These are phyloP conservation scores for Tremella mesenterica DNA, from an alignment of 768 basidiomycete genomes.

Conservation along the genomic window DNA sequence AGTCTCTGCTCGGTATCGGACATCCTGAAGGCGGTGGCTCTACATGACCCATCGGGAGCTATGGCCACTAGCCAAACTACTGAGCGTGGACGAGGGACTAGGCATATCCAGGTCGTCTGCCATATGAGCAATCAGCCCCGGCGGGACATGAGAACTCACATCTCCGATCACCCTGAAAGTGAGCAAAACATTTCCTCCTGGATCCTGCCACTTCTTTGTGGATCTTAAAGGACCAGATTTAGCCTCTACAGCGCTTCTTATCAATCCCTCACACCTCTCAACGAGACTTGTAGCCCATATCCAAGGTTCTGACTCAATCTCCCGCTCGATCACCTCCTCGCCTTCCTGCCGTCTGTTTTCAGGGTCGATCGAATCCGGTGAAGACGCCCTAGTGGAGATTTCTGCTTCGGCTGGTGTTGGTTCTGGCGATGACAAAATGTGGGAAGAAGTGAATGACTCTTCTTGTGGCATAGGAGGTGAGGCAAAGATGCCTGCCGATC, in stretches of 20 bases:
- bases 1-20: not conserved
- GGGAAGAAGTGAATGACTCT: not conserved
- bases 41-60: no score
- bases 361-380: slow-evolving; percentile 3
- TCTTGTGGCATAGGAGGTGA: not conserved
- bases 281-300: slow-evolving; percentile 24
- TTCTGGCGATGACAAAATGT: not conserved
- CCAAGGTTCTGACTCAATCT: slow-evolving; percentile 19
- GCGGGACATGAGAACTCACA: no score
- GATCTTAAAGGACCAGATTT: no score
- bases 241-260: slow-evolving; percentile 5
- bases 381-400: slow-evolving; percentile 1
- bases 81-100: no score
- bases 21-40: not conserved
- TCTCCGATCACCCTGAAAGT: no score
- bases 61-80: no score
- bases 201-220: no score
- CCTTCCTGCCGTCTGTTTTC: no score
- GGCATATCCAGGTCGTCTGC: no score
- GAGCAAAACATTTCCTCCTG: no score
- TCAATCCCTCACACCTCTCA: slow-evolving; percentile 1
- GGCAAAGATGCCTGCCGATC: not conserved
- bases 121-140: no score
- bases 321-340: slow-evolving; percentile 5
- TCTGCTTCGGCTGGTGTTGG: not conserved